Evolutionary conservation across 1,139 yeast genomes (phyloP).

Genomic region (Zygoascus sp.): DNA sequence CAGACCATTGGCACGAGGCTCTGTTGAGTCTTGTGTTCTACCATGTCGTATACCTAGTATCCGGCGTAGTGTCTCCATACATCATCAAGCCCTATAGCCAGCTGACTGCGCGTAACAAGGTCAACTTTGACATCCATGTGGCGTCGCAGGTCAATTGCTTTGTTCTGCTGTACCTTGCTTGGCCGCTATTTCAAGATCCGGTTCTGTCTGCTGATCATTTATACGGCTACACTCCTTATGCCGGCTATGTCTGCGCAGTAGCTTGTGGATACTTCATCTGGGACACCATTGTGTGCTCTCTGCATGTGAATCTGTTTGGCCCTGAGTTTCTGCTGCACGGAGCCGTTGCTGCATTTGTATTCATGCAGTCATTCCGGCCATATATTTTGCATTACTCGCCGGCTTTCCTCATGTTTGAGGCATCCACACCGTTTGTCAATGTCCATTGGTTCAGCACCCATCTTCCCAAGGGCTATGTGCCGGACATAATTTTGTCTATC

Average conservation of each 20-base stretch:
- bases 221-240: constrained; percentile 69
- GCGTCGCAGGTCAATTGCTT: constrained; percentile 83
- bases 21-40: constrained; percentile 44
- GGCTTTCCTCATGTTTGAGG: constrained; percentile 77
- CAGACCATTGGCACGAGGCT: constrained; percentile 51
- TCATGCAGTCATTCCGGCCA: constrained; percentile 59
- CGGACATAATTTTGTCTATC: constrained; percentile 48
- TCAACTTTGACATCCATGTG: constrained; percentile 83
- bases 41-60: constrained; percentile 42
- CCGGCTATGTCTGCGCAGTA: constrained; percentile 63
- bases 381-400: constrained; percentile 83
- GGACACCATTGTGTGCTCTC: constrained; percentile 69
- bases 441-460: constrained; percentile 85
- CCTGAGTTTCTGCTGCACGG: constrained; percentile 84
- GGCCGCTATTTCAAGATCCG: constrained; percentile 61
- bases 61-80: constrained; percentile 44
- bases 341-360: constrained; percentile 71
- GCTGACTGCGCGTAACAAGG: constrained; percentile 44
- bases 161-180: constrained; percentile 49
- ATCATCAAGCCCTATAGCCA: constrained; percentile 48
- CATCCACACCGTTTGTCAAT: constrained; percentile 90
- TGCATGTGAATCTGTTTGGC: constrained; percentile 65
- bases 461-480: constrained; percentile 54
- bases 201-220: constrained; percentile 46
- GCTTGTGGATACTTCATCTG: constrained; percentile 89